Base-by-base conservation (phyloP, 192 early-diverging fungal genomes). In the Jimgerdemannia flammicorona region DNA sequence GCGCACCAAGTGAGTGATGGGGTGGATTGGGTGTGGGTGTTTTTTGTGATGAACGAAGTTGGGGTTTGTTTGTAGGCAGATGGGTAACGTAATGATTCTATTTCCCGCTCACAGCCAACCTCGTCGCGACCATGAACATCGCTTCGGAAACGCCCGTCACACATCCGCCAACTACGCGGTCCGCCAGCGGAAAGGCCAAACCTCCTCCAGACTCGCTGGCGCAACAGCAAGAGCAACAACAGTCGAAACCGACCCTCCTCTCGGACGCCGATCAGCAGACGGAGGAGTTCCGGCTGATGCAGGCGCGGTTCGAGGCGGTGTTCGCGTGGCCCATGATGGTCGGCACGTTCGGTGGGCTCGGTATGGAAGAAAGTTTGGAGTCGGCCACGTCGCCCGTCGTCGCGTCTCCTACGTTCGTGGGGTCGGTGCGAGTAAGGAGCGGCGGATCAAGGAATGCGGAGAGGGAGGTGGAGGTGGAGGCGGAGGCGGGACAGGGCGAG, bases 311-410 rank as follows among this genome's bases (percentile, higher is more conserved):
- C 19, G 29, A 68, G 19, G 19, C 29, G 8, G 18, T 41, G 29
- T 68, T 68, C 18, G 67, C 67, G 19, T 68, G 67, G 67, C 67
- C 67, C 6, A 20, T 68, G 67, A 20, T 68, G 19, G 9, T 68
- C 40, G 40, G 67, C 67, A 68, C 67, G 49, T 59, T 59, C 14
- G 49, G 49, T 14, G 49, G 49, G 49, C 49, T 59, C 6, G 49
- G 8, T 59, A 59, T 59, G 49, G 49, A 59, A 10, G 49, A 59
- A 2, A 29, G 29, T 29, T 29, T 29, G 29, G 29, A 29, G 29
- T 29, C 29, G 29, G 29, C 29, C 29, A 29, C 29, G 29, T 29
- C 29, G 29, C 29, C 29, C 29, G 1, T 29, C 29, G 29, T 29
- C 29, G 29, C 29, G 29, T 29, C 29, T 29, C 29, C 29, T 29